Evolutionary conservation across 805 yeast genomes (phyloP).

Genomic region (Suhomyces tanzawaensis): DNA sequence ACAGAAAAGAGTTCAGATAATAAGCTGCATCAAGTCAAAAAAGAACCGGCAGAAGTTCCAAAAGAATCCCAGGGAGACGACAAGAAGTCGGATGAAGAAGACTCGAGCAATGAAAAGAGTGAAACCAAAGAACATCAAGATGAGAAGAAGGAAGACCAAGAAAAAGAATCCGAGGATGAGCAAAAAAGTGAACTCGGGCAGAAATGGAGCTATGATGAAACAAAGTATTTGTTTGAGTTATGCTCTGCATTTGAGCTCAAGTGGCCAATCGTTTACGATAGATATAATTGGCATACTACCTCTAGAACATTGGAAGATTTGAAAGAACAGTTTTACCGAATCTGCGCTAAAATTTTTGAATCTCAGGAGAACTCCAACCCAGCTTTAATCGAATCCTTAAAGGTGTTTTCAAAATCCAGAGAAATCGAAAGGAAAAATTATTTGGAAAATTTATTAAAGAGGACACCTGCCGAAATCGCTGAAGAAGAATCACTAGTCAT

Average conservation of each 20-base stretch:
- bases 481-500: conserved; percentile 94
- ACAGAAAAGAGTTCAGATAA: neutral
- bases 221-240: conserved; percentile 71
- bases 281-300: conserved; percentile 36
- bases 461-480: conserved; percentile 96
- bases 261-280: conserved; percentile 66
- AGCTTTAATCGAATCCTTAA: conserved; percentile 57
- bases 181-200: too few relatives aligned
- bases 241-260: conserved; percentile 61
- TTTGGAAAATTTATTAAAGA: conserved; percentile 65
- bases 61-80: conserved; percentile 9
- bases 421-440: conserved; percentile 82
- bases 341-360: conserved; percentile 50
- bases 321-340: conserved; percentile 74
- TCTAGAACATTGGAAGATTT: conserved; percentile 69
- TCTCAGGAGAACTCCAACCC: conserved; percentile 43
- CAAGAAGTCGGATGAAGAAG: conserved; percentile 76
- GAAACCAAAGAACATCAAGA: conserved; percentile 28
- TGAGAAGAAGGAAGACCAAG: conserved; percentile 39
- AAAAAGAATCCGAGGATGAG: conserved; percentile 36
- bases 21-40: conserved; percentile 2
- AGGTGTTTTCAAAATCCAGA: conserved; percentile 60
- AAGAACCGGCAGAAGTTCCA: conserved; percentile 6
- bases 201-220: conserved; percentile 76
- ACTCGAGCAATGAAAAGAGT: conserved; percentile 59